Percentiles rank a stretch among this genome's conserved stretches.
phyloP scores from a whole-genome alignment of 257 asterid genomes.

The Sherardia arvensis region DNA sequence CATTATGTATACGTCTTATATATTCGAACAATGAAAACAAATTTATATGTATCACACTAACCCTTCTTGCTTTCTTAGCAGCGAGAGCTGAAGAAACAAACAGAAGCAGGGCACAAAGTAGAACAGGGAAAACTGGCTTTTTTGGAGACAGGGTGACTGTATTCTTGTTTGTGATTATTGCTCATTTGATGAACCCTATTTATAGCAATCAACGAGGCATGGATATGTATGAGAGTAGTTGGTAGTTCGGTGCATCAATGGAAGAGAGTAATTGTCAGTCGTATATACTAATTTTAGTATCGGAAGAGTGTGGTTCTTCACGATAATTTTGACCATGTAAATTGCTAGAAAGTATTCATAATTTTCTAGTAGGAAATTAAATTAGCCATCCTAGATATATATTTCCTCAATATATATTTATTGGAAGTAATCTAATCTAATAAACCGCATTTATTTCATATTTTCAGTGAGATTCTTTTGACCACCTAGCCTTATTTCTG shows the following conservation, averaged over 20 bases:
- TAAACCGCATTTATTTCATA: too few species aligned
- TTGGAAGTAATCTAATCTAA: too few species aligned
- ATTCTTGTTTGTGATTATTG: not conserved
- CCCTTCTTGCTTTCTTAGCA: constrained; percentile 3
- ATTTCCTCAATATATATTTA: too few species aligned
- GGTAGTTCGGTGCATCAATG: not conserved
- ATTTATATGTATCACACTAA: not conserved
- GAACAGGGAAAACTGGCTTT: constrained; percentile 3
- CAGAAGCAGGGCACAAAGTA: not conserved
- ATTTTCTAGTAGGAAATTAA: too few species aligned
- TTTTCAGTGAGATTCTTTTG: too few species aligned
- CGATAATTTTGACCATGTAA: too few species aligned
- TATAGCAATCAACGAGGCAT: not conserved
- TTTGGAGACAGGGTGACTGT: constrained; percentile 1
- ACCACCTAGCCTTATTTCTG: too few species aligned
- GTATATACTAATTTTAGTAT: not conserved
- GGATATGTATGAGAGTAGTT: not conserved
- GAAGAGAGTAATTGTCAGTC: not conserved
- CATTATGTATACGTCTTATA: too few species aligned
- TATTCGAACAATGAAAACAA: too few species aligned
- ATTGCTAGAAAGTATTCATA: not conserved
- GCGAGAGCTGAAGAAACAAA: constrained; percentile 2
- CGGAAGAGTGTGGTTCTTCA: too few species aligned
- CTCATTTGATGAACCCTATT: not conserved
- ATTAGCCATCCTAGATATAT: too few species aligned